These are phyloP conservation scores for Lepidium didymum DNA, from an alignment of 345 rosid genomes.

Conservation along the genomic window DNA sequence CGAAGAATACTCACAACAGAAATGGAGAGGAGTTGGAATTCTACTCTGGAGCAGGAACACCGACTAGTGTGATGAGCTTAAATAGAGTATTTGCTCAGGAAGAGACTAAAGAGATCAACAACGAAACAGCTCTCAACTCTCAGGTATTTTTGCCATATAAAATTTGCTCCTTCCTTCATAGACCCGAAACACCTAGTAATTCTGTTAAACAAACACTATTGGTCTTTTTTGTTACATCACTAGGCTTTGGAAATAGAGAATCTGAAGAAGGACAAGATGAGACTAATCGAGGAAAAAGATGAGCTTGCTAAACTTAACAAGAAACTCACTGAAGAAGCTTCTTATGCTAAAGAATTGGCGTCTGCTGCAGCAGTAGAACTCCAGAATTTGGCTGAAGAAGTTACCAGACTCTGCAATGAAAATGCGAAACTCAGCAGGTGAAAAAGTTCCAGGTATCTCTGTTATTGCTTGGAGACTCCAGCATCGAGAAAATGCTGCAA, in stretches of 20 bases:
- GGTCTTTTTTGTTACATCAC: not conserved
- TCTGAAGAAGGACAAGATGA: slow-evolving; percentile 70
- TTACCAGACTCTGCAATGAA: slow-evolving; percentile 76
- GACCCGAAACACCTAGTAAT: not conserved
- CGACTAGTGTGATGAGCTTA: slow-evolving; percentile 33
- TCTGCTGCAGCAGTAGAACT: slow-evolving; percentile 99
- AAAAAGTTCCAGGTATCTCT: not conserved
- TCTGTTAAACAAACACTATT: not conserved
- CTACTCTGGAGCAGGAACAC: slow-evolving; percentile 65
- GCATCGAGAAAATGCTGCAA: slow-evolving; percentile 11
- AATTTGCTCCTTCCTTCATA: not conserved
- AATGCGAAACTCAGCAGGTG: slow-evolving; percentile 50
- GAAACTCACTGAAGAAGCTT: slow-evolving; percentile 86
- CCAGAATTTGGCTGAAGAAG: slow-evolving; percentile 90
- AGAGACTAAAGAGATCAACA: slow-evolving; percentile 45
- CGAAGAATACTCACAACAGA: slow-evolving; percentile 44
- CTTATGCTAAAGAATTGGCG: slow-evolving; percentile 92
- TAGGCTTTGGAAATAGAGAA: slow-evolving; percentile 84
- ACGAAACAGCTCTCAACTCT: slow-evolving; percentile 23
- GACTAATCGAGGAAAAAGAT: slow-evolving; percentile 78
- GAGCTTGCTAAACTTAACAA: slow-evolving; percentile 75
- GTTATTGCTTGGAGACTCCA: not conserved
- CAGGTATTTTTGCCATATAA: slow-evolving; percentile 15
- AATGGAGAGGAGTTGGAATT: slow-evolving; percentile 56
- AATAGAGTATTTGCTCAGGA: slow-evolving; percentile 59